phyloP scores from a whole-genome alignment of 1,139 yeast genomes.

The Blastobotrys indianensis region DNA sequence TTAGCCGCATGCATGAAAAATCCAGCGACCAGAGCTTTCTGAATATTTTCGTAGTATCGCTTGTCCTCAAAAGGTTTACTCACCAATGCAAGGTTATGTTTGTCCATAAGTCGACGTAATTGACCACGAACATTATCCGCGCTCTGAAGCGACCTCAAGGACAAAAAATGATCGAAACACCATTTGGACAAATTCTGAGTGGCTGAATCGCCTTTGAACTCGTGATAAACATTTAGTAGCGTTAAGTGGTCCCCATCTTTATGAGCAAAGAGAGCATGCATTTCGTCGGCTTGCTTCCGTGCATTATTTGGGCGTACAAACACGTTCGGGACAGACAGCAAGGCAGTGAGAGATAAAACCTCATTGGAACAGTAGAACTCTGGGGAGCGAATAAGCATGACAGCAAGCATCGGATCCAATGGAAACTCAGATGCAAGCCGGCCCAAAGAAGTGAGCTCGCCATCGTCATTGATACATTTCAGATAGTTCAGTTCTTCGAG shows the following conservation, averaged over 20 bases:
- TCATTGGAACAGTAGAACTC: slow-evolving; percentile 85
- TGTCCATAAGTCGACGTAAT: slow-evolving; percentile 74
- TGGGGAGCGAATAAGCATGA: slow-evolving; percentile 82
- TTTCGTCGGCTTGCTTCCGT: slow-evolving; percentile 86
- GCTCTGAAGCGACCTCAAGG: slow-evolving; percentile 72
- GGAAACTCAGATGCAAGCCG: slow-evolving; percentile 90
- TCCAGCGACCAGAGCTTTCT: slow-evolving; percentile 86
- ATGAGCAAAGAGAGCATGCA: slow-evolving; percentile 82
- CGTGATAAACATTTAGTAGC: slow-evolving; percentile 79
- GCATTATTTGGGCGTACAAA: slow-evolving; percentile 90
- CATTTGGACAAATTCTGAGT: slow-evolving; percentile 47
- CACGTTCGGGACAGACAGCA: slow-evolving; percentile 89
- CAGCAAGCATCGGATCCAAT: slow-evolving; percentile 91
- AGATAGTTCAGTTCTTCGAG: slow-evolving; percentile 89
- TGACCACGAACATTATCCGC: slow-evolving; percentile 86
- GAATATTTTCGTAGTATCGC: slow-evolving; percentile 59
- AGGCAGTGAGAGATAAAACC: slow-evolving; percentile 79
- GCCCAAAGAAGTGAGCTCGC: slow-evolving; percentile 83
- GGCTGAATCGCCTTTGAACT: slow-evolving; percentile 64
- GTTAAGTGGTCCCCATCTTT: slow-evolving; percentile 93
- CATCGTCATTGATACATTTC: slow-evolving; percentile 87
- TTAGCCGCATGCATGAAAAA: slow-evolving; percentile 98
- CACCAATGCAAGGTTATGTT: slow-evolving; percentile 65
- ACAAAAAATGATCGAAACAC: slow-evolving; percentile 88
- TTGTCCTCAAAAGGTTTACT: slow-evolving; percentile 68